These are phyloP conservation scores for Exidia glandulosa DNA, from an alignment of 768 basidiomycete species.

Conservation along the genomic window DNA sequence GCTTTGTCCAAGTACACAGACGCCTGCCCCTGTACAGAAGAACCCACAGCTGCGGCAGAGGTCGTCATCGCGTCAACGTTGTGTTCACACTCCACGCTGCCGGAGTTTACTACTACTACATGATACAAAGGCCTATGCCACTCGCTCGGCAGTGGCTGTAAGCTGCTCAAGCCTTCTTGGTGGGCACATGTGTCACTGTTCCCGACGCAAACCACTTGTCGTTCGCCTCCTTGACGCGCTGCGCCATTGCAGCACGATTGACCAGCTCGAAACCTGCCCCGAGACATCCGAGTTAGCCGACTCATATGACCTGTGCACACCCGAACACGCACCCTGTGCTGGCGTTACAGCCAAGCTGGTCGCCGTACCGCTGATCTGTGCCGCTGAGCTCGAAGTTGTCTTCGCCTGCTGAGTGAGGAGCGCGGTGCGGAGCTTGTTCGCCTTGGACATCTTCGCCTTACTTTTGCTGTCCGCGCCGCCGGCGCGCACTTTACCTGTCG, in stretches of 20 bases:
- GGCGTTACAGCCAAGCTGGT: constrained; percentile 93
- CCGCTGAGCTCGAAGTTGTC: constrained; percentile 31
- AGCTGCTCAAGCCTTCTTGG: background rate
- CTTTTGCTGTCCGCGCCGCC: constrained; percentile 81
- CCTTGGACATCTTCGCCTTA: constrained; percentile 90
- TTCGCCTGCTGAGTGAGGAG: constrained; percentile 71
- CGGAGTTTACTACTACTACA: background rate
- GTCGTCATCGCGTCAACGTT: too few relatives aligned
- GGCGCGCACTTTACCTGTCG: constrained; percentile 83
- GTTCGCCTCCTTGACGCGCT: constrained; percentile 89
- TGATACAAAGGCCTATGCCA: too few relatives aligned
- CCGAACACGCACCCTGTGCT: constrained; percentile 62
- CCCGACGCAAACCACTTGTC: constrained; percentile 92
- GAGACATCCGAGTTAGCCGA: constrained; percentile 7
- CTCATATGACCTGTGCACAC: background rate
- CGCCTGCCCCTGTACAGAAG: too few relatives aligned
- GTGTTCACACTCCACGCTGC: too few relatives aligned
- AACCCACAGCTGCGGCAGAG: too few relatives aligned
- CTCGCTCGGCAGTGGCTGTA: too few relatives aligned
- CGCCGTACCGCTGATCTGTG: constrained; percentile 50
- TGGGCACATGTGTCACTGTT: constrained; percentile 36
- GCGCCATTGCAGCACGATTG: constrained; percentile 77
- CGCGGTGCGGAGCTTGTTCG: constrained; percentile 82
- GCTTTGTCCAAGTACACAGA: too few relatives aligned
- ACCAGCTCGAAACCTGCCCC: constrained; percentile 89